These are phyloP conservation scores for Gossypium rotundifolium DNA, from an alignment of 345 rosid species.

Conservation along the genomic window DNA sequence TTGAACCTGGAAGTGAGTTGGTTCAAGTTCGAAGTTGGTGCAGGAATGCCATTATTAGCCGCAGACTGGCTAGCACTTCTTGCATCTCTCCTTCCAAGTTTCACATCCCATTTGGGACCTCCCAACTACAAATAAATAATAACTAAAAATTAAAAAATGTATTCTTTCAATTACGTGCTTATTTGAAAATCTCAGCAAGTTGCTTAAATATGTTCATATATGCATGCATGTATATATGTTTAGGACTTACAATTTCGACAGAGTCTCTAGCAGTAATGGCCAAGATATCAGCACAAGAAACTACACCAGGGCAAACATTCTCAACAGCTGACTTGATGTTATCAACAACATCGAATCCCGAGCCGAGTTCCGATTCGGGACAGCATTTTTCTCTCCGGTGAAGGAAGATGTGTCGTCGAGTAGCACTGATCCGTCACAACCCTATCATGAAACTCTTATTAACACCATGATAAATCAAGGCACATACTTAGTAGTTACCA, in stretches of 20 bases:
- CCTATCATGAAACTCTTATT: constrained; percentile 26
- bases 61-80: constrained; percentile 71
- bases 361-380: constrained; percentile 55
- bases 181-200: neutral
- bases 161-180: neutral
- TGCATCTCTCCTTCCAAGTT: constrained; percentile 86
- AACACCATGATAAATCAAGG: neutral
- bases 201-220: neutral
- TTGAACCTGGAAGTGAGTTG: constrained; percentile 51
- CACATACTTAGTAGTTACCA: neutral
- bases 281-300: constrained; percentile 80
- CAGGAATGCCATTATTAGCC: constrained; percentile 67
- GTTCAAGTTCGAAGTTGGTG: constrained; percentile 54
- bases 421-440: constrained; percentile 83
- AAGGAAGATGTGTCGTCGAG: constrained; percentile 72
- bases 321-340: constrained; percentile 67
- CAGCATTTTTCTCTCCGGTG: constrained; percentile 75
- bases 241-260: constrained; percentile 35
- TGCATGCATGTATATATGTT: neutral
- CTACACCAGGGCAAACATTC: constrained; percentile 68
- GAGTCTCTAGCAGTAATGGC: constrained; percentile 76
- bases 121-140: constrained; percentile 44
- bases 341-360: constrained; percentile 80
- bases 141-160: neutral
- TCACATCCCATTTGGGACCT: constrained; percentile 75